phyloP scores from a whole-genome alignment of 371 early-diverging fungal species.

The Mortierella sp. region DNA sequence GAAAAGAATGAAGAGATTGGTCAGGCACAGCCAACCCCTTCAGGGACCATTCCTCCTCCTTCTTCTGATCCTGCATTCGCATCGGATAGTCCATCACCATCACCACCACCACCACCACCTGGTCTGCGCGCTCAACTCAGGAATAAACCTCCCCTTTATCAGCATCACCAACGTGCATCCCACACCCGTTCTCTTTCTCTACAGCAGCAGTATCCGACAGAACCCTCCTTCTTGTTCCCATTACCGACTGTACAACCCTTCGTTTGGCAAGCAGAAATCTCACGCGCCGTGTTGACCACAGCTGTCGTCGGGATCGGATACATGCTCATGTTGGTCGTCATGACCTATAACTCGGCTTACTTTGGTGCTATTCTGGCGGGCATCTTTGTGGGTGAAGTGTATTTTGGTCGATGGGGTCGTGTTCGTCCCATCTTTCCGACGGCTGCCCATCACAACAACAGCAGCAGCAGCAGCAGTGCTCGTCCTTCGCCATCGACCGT shows the following conservation, averaged over 20 bases:
- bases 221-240: no score
- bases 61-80: no score
- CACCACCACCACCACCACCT: background rate
- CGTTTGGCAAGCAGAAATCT: slow-evolving; percentile 61
- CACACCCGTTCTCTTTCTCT: no score
- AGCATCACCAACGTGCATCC: no score
- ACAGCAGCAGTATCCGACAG: no score
- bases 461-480: background rate
- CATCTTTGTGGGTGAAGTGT: slow-evolving; percentile 73
- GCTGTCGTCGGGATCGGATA: slow-evolving; percentile 67
- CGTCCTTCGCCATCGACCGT: no score
- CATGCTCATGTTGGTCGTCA: slow-evolving; percentile 81
- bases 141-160: no score
- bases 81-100: background rate
- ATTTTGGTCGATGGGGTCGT: slow-evolving; percentile 65
- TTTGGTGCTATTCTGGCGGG: slow-evolving; percentile 73
- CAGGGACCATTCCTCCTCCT: no score
- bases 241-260: slow-evolving; percentile 62
- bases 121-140: no score
- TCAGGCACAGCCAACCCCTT: no score
- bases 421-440: slow-evolving; percentile 38
- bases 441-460: background rate
- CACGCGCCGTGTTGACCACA: slow-evolving; percentile 61
- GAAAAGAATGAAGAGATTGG: no score
- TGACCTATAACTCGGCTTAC: slow-evolving; percentile 84